Conservation (phyloP, 306 rosid genomes). For the Castanea crenata region DNA sequence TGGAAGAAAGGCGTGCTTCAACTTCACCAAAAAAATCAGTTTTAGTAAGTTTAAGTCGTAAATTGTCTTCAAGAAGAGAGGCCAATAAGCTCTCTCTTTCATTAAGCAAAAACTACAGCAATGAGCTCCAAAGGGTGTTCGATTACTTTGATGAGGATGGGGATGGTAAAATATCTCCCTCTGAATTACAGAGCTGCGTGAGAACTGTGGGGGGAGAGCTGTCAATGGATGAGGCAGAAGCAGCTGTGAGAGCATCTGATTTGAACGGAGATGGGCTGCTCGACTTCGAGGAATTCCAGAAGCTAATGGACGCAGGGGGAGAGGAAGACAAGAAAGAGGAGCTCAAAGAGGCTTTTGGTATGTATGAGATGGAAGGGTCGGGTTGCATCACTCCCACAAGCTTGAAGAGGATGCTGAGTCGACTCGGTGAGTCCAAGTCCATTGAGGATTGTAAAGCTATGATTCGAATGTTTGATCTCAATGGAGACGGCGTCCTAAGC, state of each 20-base stretch:
- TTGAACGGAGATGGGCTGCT: slow-evolving; percentile 36
- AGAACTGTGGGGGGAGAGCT: slow-evolving; percentile 19
- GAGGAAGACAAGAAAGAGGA: slow-evolving; percentile 27
- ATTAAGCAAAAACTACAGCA: not conserved
- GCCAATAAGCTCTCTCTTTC: not conserved
- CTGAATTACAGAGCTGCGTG: slow-evolving; percentile 32
- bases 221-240: slow-evolving; percentile 29
- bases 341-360: slow-evolving; percentile 29
- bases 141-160: slow-evolving; percentile 31
- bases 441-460: slow-evolving; percentile 28
- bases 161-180: slow-evolving; percentile 37
- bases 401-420: slow-evolving; percentile 30
- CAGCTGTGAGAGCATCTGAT: slow-evolving; percentile 22
- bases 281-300: slow-evolving; percentile 31
- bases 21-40: not conserved
- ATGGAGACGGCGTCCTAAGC: slow-evolving; percentile 40
- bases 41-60: not conserved
- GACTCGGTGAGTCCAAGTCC: slow-evolving; percentile 28
- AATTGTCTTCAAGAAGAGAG: not conserved
- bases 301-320: slow-evolving; percentile 20
- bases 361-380: slow-evolving; percentile 32
- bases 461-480: slow-evolving; percentile 28
- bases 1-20: not conserved
- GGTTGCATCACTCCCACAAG: slow-evolving; percentile 32
- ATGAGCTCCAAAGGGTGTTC: slow-evolving; percentile 19